phyloP scores from a whole-genome alignment of 495 filamentous ascomycete species.

The Penicillium desertorum region DNA sequence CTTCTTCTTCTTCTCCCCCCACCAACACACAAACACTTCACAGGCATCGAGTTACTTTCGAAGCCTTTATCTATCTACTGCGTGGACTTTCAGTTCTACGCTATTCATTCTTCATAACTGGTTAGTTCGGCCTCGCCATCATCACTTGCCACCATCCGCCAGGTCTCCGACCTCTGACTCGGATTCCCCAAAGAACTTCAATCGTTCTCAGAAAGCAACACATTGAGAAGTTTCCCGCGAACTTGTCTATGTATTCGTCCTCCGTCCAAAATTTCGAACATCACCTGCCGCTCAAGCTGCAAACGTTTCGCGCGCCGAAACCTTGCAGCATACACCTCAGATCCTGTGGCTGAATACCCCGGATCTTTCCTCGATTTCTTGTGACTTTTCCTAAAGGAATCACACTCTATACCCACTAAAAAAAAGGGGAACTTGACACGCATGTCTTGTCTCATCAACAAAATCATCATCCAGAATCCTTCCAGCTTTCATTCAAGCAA shows the following conservation, averaged over 20 bases:
- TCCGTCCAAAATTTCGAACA: slow-evolving; percentile 72
- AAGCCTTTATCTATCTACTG: slow-evolving; percentile 19
- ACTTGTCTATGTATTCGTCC: slow-evolving; percentile 81
- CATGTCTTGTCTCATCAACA: slow-evolving; percentile 55
- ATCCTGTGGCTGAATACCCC: slow-evolving; percentile 76
- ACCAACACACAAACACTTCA: slow-evolving; percentile 15
- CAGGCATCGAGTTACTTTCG: slow-evolving; percentile 23
- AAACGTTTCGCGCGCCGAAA: slow-evolving; percentile 88
- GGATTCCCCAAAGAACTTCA: slow-evolving; percentile 34
- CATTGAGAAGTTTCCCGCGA: slow-evolving; percentile 34
- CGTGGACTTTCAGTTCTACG: slow-evolving; percentile 25
- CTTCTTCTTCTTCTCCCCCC: slow-evolving; percentile 12
- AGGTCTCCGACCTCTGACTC: slow-evolving; percentile 34
- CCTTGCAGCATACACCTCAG: slow-evolving; percentile 79
- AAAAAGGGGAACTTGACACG: slow-evolving; percentile 46
- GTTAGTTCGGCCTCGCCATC: slow-evolving; percentile 27
- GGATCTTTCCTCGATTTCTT: slow-evolving; percentile 23
- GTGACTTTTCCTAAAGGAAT: slow-evolving; percentile 31
- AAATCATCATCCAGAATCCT: slow-evolving; percentile 42
- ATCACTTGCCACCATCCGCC: slow-evolving; percentile 23
- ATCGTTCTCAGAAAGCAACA: slow-evolving; percentile 45
- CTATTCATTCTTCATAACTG: slow-evolving; percentile 5
- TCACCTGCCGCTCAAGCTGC: slow-evolving; percentile 89
- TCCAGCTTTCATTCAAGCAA: slow-evolving; percentile 38
- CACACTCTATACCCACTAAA: slow-evolving; percentile 29